Conservation (phyloP, 106 monocot species). For the Allium fistulosum region DNA sequence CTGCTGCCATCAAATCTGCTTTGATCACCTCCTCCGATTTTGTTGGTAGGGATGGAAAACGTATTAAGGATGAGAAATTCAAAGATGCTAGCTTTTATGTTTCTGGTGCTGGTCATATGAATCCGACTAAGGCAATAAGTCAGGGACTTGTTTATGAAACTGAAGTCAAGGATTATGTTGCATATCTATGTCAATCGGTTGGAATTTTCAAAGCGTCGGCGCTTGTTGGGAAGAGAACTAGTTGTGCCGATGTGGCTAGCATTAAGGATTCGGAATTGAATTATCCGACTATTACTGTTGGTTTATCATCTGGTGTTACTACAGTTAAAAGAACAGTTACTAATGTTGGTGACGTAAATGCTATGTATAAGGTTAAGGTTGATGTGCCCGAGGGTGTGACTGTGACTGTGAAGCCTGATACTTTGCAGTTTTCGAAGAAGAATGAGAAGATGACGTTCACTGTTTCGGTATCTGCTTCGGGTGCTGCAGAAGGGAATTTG, state of each 20-base stretch:
- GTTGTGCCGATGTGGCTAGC: background rate
- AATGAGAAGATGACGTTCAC: constrained; percentile 21
- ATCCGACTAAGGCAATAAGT: constrained; percentile 22
- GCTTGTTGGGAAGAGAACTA: background rate
- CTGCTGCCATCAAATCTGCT: constrained; percentile 8
- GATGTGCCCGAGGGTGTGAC: constrained; percentile 10
- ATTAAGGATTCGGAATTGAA: constrained; percentile 27
- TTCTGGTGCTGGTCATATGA: constrained; percentile 29
- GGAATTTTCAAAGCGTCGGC: background rate
- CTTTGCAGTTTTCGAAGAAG: constrained; percentile 10
- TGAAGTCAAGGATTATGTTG: constrained; percentile 14
- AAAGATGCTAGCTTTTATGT: constrained; percentile 15
- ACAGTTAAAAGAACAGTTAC: constrained; percentile 32
- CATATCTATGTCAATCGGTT: constrained; percentile 22
- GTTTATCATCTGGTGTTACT: background rate
- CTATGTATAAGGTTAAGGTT: constrained; percentile 14
- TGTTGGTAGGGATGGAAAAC: background rate
- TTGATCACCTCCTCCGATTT: constrained; percentile 4
- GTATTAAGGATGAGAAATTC: constrained; percentile 8
- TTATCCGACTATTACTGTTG: constrained; percentile 27
- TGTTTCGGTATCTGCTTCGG: background rate
- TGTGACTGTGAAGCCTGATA: constrained; percentile 18
- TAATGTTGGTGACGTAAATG: constrained; percentile 15
- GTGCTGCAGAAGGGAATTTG: background rate
- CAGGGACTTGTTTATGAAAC: constrained; percentile 30